These are phyloP conservation scores for Aspergillus calidoustus DNA, from an alignment of 2,329 filamentous ascomycete species.

Conservation along the genomic window DNA sequence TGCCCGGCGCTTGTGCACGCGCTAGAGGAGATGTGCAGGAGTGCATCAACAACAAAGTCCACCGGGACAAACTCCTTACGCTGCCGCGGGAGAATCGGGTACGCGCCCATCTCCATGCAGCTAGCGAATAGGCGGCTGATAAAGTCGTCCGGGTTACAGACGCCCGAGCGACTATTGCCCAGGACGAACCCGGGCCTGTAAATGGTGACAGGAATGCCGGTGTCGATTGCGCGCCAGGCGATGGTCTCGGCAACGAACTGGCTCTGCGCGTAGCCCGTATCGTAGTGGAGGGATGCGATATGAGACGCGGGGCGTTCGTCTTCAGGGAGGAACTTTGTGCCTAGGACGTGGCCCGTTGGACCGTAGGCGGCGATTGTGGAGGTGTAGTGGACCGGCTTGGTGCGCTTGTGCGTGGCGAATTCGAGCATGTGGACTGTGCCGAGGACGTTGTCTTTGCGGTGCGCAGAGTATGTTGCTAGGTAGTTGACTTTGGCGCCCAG, in stretches of 20 bases:
- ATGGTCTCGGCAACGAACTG: conserved; percentile 77
- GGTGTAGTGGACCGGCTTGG: conserved; percentile 30
- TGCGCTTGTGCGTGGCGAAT: conserved; percentile 60
- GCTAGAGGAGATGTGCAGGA: conserved; percentile 25
- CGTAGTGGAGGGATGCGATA: conserved; percentile 48
- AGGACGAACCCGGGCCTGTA: conserved; percentile 81
- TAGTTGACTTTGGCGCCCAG: conserved; percentile 78
- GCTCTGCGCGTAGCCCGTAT: conserved; percentile 82
- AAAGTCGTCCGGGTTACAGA: conserved; percentile 77
- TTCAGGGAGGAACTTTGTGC: conserved; percentile 23
- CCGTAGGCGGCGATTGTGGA: conserved; percentile 32
- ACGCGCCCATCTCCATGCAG: conserved; percentile 69
- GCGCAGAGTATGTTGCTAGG: conserved; percentile 71
- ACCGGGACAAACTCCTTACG: conserved; percentile 34
- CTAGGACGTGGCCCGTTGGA: conserved; percentile 29
- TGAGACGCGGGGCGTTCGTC: conserved; percentile 27
- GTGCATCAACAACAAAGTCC: conserved; percentile 27
- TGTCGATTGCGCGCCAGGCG: conserved; percentile 71
- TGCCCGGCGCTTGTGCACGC: too few species aligned
- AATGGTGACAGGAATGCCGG: conserved; percentile 72
- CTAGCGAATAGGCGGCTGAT: conserved; percentile 79
- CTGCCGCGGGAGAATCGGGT: conserved; percentile 30
- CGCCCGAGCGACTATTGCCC: conserved; percentile 69
- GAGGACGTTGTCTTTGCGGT: conserved; percentile 72
- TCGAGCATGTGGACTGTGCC: conserved; percentile 72